Percentiles rank a stretch among this genome's conserved stretches.
phyloP scores from a whole-genome alignment of 805 yeast species.

The Saccharomycopsis microspora region DNA sequence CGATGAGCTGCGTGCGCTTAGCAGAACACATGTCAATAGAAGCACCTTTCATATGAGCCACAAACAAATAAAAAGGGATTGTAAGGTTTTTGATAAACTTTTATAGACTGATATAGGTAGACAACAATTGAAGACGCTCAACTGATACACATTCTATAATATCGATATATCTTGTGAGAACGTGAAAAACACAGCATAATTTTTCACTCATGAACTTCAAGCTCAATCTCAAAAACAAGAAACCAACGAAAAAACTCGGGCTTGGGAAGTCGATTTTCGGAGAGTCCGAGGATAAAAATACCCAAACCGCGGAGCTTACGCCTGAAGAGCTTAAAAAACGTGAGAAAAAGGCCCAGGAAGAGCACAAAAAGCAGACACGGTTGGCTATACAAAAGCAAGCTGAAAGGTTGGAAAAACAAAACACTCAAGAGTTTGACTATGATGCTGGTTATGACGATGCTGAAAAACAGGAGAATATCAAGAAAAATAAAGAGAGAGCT shows the following conservation, averaged over 20 bases:
- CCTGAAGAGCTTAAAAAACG: neutral
- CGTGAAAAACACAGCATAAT: neutral
- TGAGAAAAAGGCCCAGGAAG: neutral
- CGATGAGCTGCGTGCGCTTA: too few relatives aligned
- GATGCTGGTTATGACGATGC: constrained; percentile 34
- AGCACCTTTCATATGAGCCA: too few relatives aligned
- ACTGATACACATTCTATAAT: too few relatives aligned
- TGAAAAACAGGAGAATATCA: constrained; percentile 21
- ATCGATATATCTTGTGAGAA: too few relatives aligned
- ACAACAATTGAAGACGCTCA: too few relatives aligned
- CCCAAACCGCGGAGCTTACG: neutral
- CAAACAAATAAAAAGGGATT: too few relatives aligned
- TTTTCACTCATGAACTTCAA: neutral
- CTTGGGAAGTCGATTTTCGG: neutral
- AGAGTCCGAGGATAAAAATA: neutral
- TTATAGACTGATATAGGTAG: too few relatives aligned
- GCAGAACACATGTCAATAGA: too few relatives aligned
- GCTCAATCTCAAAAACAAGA: neutral
- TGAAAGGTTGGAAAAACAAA: neutral
- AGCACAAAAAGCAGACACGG: neutral
- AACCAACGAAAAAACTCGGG: neutral
- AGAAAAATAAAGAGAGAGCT: constrained; percentile 8
- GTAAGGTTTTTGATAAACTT: too few relatives aligned
- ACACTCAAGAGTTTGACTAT: constrained; percentile 22
- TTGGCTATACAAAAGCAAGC: neutral